phyloP scores from a whole-genome alignment of 2,329 filamentous ascomycete genomes.

The Talaromyces amestolkiae region DNA sequence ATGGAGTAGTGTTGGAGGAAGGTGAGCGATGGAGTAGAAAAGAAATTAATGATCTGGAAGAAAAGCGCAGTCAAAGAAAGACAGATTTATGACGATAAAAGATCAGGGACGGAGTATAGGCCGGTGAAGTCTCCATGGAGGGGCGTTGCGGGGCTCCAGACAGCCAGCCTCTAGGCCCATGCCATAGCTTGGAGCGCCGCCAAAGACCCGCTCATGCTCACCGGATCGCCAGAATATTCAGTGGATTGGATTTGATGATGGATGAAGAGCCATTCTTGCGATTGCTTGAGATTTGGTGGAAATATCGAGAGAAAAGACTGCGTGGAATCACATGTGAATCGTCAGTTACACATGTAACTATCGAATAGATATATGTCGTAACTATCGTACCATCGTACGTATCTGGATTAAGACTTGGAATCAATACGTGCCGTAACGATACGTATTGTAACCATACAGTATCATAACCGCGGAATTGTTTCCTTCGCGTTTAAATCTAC shows the following conservation, averaged over 20 bases:
- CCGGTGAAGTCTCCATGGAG: background rate
- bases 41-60: background rate
- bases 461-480: background rate
- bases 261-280: background rate
- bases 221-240: background rate
- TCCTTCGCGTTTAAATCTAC: background rate
- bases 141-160: conserved; percentile 7
- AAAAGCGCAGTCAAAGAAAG: background rate
- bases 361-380: background rate
- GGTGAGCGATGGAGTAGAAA: background rate
- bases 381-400: background rate
- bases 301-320: background rate
- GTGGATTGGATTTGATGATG: background rate
- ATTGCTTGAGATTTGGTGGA: too few relatives aligned
- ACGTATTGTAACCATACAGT: background rate
- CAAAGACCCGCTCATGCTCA: background rate
- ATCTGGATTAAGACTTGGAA: background rate
- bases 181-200: background rate
- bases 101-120: conserved; percentile 1
- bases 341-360: background rate
- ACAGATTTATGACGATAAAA: background rate
- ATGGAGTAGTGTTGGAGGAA: background rate
- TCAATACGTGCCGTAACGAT: background rate
- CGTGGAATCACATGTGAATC: too few relatives aligned
- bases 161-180: background rate